A percentile compares a stretch with the other conserved stretches of the same genome.
Conservation (phyloP, 495 filamentous ascomycete species). For the Aspergillus indologenus region DNA sequence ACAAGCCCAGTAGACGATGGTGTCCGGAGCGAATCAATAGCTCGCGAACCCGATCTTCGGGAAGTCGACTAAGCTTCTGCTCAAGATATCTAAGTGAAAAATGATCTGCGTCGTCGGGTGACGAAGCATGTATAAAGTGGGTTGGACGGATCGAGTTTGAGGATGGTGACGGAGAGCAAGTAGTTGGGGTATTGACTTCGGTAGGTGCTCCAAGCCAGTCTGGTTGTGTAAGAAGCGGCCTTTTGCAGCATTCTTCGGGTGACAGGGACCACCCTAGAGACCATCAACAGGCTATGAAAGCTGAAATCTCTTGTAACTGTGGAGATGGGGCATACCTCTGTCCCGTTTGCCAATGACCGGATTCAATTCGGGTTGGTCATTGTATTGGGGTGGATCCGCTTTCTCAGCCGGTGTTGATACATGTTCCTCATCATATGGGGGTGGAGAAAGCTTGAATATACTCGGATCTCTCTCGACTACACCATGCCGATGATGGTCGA, state of each 20-base stretch:
- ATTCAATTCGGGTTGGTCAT: too few relatives aligned
- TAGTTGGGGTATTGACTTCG: conserved; percentile 23
- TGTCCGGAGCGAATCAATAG: conserved; percentile 18
- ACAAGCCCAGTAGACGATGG: conserved; percentile 20
- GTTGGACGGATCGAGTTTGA: conserved; percentile 21
- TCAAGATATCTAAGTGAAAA: conserved; percentile 15
- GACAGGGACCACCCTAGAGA: conserved; percentile 16
- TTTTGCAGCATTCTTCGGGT: conserved; percentile 20
- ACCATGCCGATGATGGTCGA: conserved; percentile 20
- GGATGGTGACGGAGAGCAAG: conserved; percentile 16
- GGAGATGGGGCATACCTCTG: conserved; percentile 20
- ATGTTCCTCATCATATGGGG: conserved; percentile 20
- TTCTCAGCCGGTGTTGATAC: conserved; percentile 20
- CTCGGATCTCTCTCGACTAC: conserved; percentile 20
- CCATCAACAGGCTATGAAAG: conserved; percentile 19
- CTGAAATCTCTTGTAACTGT: conserved; percentile 17
- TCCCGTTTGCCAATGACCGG: conserved; percentile 19
- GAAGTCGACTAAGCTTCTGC: conserved; percentile 15
- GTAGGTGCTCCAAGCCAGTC: conserved; percentile 19
- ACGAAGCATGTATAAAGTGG: conserved; percentile 17
- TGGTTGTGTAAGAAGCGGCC: conserved; percentile 16
- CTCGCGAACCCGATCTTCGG: conserved; percentile 16
- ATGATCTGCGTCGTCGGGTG: conserved; percentile 14
- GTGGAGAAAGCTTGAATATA: conserved; percentile 21
- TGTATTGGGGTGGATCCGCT: conserved; percentile 17